These are phyloP conservation scores for Viridothelium virens DNA, from an alignment of 495 filamentous ascomycete genomes.

Conservation along the genomic window DNA sequence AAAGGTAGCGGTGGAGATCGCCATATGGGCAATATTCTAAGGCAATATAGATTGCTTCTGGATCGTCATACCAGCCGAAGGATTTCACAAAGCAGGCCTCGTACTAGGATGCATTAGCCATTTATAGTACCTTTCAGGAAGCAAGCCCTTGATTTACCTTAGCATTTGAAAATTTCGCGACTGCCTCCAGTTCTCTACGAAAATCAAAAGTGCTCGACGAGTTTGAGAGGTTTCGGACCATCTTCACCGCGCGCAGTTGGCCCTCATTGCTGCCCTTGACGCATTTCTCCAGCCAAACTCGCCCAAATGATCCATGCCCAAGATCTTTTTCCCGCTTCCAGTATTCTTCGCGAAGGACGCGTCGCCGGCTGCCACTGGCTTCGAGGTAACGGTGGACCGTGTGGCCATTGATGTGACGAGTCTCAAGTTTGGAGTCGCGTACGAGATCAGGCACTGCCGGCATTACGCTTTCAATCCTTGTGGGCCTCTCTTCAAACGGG, in stretches of 20 bases:
- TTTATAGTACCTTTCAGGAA: too few relatives aligned
- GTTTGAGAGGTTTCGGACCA: slow-evolving; percentile 4
- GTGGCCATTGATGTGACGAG: not conserved
- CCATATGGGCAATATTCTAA: not conserved
- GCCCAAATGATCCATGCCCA: not conserved
- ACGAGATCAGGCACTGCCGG: not conserved
- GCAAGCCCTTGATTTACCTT: not conserved
- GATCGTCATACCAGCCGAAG: slow-evolving; percentile 22
- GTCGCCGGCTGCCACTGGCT: not conserved
- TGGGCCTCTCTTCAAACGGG: too few relatives aligned
- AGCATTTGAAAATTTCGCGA: slow-evolving; percentile 26
- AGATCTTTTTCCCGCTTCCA: not conserved
- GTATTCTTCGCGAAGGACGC: not conserved
- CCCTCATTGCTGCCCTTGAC: slow-evolving; percentile 2
- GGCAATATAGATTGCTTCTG: slow-evolving; percentile 13
- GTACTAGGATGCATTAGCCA: slow-evolving; percentile 15
- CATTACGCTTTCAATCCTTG: not conserved
- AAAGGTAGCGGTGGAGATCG: not conserved
- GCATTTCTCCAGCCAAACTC: not conserved
- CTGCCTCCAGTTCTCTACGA: slow-evolving; percentile 22
- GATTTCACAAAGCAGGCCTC: slow-evolving; percentile 20
- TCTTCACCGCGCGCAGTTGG: slow-evolving; percentile 22
- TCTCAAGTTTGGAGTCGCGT: not conserved
- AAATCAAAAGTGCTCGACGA: slow-evolving; percentile 13
- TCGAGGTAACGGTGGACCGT: not conserved